phyloP scores from a whole-genome alignment of 1,139 yeast genomes.

The Pneumocystis jirovecii region DNA sequence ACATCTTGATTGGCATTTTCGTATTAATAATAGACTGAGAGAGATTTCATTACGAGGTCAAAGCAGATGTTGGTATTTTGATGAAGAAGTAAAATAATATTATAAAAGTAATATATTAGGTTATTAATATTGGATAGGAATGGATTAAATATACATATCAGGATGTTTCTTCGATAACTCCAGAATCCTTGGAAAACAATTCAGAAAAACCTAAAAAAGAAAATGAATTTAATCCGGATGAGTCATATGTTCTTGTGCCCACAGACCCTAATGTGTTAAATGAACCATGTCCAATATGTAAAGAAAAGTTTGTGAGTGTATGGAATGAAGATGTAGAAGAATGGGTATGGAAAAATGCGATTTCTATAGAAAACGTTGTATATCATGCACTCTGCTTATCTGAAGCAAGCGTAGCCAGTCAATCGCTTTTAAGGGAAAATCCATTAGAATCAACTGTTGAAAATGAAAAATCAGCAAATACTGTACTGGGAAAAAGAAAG shows the following conservation, averaged over 20 bases:
- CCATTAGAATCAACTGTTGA: not conserved
- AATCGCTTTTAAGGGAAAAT: not conserved
- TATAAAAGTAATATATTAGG: not conserved
- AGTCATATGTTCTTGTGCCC: conserved; percentile 41
- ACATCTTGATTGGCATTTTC: conserved; percentile 93
- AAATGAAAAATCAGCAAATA: not conserved
- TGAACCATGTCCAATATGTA: conserved; percentile 71
- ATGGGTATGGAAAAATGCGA: conserved; percentile 87
- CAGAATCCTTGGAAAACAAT: conserved; percentile 2
- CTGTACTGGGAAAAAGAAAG: not conserved
- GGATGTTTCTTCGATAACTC: conserved; percentile 13
- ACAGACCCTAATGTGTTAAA: conserved; percentile 50
- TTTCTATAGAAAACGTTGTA: conserved; percentile 51
- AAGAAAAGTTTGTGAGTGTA: conserved; percentile 61
- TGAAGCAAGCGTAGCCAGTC: conserved; percentile 36
- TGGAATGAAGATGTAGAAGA: conserved; percentile 86
- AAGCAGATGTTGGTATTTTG: conserved; percentile 71
- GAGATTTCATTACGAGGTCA: conserved; percentile 36
- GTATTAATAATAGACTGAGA: conserved; percentile 67
- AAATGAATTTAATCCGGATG: conserved; percentile 5
- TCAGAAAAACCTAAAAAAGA: conserved; percentile 7
- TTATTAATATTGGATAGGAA: not conserved
- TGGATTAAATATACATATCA: conserved; percentile 15
- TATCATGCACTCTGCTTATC: conserved; percentile 72
- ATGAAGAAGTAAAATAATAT: conserved; percentile 29